phyloP scores from a whole-genome alignment of 768 basidiomycete species.

The Lactarius hengduanensis region DNA sequence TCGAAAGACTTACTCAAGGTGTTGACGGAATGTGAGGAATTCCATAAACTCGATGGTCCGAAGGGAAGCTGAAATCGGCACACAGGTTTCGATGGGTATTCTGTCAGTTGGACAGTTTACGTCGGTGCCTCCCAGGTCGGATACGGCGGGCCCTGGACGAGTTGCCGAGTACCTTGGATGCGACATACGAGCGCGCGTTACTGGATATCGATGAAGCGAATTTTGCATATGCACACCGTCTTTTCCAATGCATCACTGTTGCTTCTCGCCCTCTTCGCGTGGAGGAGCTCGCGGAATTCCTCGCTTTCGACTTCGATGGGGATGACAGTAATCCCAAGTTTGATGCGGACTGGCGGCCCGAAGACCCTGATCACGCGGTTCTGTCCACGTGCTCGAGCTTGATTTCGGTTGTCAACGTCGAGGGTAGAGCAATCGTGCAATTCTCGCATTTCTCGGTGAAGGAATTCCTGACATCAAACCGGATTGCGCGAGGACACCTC shows the following conservation, averaged over 20 bases:
- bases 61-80: not conserved
- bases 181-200: not conserved
- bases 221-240: not conserved
- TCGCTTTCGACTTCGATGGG: too few species aligned
- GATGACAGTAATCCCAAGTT: not conserved
- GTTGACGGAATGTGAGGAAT: not conserved
- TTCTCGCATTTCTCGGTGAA: too few species aligned
- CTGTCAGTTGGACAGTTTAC: not conserved
- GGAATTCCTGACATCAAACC: too few species aligned
- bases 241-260: not conserved
- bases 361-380: not conserved
- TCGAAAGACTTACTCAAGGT: too few species aligned
- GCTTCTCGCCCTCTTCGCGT: not conserved
- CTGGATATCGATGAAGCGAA: not conserved
- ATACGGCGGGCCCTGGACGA: not conserved
- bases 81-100: not conserved
- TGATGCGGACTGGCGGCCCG: not conserved
- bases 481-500: too few species aligned
- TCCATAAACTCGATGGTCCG: not conserved
- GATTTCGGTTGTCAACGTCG: too few species aligned
- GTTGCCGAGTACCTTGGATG: not conserved
- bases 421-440: too few species aligned
- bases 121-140: not conserved
- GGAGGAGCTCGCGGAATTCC: not conserved
- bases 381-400: too few species aligned